Conservation (phyloP, 805 yeast genomes). For the Lachancea kluyveri region DNA sequence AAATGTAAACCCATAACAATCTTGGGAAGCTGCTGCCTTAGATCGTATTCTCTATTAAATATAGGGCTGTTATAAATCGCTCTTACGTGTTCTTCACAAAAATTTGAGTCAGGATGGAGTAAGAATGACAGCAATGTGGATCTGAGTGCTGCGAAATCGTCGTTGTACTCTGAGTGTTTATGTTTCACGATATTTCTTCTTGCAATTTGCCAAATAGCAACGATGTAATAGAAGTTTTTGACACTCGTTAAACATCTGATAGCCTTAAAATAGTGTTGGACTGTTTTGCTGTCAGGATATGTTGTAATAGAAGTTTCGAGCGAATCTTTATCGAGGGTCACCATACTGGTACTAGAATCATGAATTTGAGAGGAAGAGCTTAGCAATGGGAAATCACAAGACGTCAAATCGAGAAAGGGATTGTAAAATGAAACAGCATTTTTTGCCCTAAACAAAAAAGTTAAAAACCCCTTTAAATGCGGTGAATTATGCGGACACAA, state of each 20-base stretch:
- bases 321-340: neutral
- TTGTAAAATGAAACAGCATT: conserved; percentile 32
- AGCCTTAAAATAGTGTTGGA: conserved; percentile 14
- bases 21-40: conserved; percentile 54
- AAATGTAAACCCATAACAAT: conserved; percentile 66
- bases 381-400: conserved; percentile 35
- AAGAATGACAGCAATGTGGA: conserved; percentile 4
- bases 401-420: conserved; percentile 24
- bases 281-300: conserved; percentile 1
- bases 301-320: neutral
- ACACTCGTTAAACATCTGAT: conserved; percentile 53
- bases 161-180: too few species aligned
- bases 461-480: conserved; percentile 13
- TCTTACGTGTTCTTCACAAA: neutral
- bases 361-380: neutral
- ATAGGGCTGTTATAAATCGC: conserved; percentile 3
- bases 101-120: neutral
- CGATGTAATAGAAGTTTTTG: conserved; percentile 48
- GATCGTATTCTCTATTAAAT: conserved; percentile 14
- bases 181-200: conserved; percentile 1
- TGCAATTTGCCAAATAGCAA: conserved; percentile 54
- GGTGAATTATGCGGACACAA: conserved; percentile 8
- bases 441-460: conserved; percentile 9
- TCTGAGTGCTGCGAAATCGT: conserved; percentile 4
- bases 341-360: conserved; percentile 1